phyloP scores from a whole-genome alignment of 179 eudicot genomes.

The Beta macrorhiza region DNA sequence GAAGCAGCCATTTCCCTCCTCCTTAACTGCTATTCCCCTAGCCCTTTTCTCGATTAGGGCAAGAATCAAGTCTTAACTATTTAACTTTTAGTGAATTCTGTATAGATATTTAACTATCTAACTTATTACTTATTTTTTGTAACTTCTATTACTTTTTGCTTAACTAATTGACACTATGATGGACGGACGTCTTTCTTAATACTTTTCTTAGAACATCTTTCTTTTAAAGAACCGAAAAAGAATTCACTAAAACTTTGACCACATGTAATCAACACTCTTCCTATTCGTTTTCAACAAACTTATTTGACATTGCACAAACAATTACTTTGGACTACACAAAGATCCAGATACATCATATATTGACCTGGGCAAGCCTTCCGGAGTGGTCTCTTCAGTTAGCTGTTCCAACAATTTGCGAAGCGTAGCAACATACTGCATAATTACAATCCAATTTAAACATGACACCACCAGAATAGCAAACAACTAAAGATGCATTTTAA shows the following conservation, averaged over 20 bases:
- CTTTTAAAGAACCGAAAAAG: background rate
- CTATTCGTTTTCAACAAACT: background rate
- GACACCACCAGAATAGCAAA: background rate
- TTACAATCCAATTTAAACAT: constrained; percentile 1
- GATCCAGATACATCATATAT: background rate
- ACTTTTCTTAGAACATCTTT: too few species aligned
- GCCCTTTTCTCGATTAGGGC: background rate
- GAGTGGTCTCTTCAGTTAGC: constrained; percentile 63
- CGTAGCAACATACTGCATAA: constrained; percentile 75
- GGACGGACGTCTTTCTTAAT: too few species aligned
- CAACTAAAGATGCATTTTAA: background rate
- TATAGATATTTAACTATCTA: too few species aligned
- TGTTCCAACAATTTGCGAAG: constrained; percentile 79
- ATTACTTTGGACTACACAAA: background rate
- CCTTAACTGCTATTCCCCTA: background rate
- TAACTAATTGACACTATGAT: too few species aligned
- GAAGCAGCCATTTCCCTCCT: background rate
- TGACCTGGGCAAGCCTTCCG: constrained; percentile 78
- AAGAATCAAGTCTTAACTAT: background rate
- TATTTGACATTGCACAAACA: background rate
- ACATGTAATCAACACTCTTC: background rate
- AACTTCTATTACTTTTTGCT: too few species aligned
- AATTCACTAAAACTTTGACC: background rate
- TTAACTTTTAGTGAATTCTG: too few species aligned
- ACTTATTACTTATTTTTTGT: too few species aligned